Base-by-base conservation (phyloP, 2,329 filamentous ascomycete species). In the Sclerotinia nivalis region DNA sequence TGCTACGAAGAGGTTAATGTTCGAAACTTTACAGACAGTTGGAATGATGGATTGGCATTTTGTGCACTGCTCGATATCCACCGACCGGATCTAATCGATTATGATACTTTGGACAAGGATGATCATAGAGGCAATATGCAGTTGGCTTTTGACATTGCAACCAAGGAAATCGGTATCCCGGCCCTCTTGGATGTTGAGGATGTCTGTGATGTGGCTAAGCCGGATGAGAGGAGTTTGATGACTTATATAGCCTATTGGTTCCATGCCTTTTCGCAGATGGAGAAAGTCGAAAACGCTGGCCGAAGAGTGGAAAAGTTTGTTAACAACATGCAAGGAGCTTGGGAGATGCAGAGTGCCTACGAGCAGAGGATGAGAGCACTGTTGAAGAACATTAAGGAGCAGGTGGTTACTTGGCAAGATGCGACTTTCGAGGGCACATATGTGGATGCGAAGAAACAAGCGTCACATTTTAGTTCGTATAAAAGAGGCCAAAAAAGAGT, bases 221-320 rank as follows among this genome's bases (percentile, higher is more conserved):
- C 96, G 34, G 96, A 99, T 79, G 96, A 99, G 81, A 90, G 93
- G 76, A 96, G 92, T 80, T 86, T 99, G 79, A 99, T 99, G 96
- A 99, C 96, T 0, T 99, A 99, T 81, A 99, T 99, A 76, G 96
- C 96, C 73, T 99, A 99, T 84, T 99, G 96, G 96, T 99, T 99
- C 86, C 96, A 99, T 79, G 96, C 96, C 76, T 99, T 99, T 80
- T 98, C 95, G 43, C 95, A 98, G 78, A 96, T 99, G 90, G 96
- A 99, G 82, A 92, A 95, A 79, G 96, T 99, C 12, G 96, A 99
- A 81, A 99, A 99, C 79, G 96, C 96, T 5, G 96, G 96, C 7
- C 88, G 96, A 72, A 88, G 96, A 75, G 96, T 99, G 7, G 96
- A 99, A 83, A 99, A 99, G 81, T 99, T 99, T 78, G 92, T 99